Conservation (phyloP, 768 basidiomycete genomes). For the Trametes cinnabarina region DNA sequence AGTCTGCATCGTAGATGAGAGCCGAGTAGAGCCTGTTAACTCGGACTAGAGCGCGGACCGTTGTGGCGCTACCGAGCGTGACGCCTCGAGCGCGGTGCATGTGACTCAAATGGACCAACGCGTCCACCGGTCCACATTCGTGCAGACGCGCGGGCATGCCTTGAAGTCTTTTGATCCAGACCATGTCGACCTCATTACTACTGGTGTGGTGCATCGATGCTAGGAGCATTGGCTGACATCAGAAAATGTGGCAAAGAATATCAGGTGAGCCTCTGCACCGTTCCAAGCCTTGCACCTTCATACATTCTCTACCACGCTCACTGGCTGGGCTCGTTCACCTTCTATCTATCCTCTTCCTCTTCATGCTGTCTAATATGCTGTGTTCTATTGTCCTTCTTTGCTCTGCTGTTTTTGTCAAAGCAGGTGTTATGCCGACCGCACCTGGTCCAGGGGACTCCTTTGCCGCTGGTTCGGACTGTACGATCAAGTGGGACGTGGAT, state of each 20-base stretch:
- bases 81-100: slow-evolving; percentile 17
- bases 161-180: neutral
- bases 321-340: neutral
- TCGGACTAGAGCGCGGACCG: neutral
- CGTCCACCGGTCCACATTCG: neutral
- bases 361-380: neutral
- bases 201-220: neutral
- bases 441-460: slow-evolving; percentile 41
- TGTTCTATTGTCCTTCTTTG: neutral
- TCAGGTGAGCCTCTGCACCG: too few relatives aligned
- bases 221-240: neutral
- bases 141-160: too few relatives aligned
- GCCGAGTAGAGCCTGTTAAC: slow-evolving; percentile 3
- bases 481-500: slow-evolving; percentile 35
- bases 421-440: slow-evolving; percentile 32
- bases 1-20: slow-evolving; percentile 57
- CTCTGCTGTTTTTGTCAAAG: slow-evolving; percentile 12
- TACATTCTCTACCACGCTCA: neutral
- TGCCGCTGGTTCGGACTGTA: slow-evolving; percentile 34
- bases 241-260: too few relatives aligned
- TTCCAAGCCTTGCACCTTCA: too few relatives aligned
- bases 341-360: neutral
- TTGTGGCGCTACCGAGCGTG: slow-evolving; percentile 7
- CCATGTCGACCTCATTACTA: neutral
- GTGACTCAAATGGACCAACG: neutral